These are phyloP conservation scores for Phlebiopsis flavidoalba DNA, from an alignment of 768 basidiomycete genomes.

Conservation along the genomic window DNA sequence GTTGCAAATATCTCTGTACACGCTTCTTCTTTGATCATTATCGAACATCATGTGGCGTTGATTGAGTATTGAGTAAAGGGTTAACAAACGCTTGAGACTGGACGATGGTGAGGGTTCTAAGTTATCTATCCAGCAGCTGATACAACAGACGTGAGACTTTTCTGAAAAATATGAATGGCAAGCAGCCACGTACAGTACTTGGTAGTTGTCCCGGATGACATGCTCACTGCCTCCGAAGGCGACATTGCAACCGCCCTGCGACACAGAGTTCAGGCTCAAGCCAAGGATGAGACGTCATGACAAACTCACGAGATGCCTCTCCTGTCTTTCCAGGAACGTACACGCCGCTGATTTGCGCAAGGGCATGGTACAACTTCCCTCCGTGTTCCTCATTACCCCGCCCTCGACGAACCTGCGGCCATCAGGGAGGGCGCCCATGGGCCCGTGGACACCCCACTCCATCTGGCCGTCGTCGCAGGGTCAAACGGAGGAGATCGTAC, in stretches of 20 bases:
- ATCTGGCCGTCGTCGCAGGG: conserved; percentile 53
- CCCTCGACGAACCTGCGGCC: conserved; percentile 39
- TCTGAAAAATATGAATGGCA: neutral
- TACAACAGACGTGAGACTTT: neutral
- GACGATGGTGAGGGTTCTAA: neutral
- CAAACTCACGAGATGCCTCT: conserved; percentile 54
- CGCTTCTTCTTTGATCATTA: neutral
- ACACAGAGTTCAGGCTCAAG: neutral
- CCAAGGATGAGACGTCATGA: neutral
- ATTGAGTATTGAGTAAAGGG: too few relatives aligned
- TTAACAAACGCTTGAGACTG: too few relatives aligned
- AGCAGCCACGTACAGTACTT: conserved; percentile 34
- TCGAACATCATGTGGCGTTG: neutral
- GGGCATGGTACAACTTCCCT: conserved; percentile 61
- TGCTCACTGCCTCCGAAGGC: conserved; percentile 36
- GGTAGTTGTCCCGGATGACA: conserved; percentile 33
- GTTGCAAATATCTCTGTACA: neutral
- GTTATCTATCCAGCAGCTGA: conserved; percentile 35
- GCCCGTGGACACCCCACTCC: conserved; percentile 67
- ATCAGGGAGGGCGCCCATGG: conserved; percentile 53
- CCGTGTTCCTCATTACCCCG: conserved; percentile 76
- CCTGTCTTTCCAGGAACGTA: conserved; percentile 73
- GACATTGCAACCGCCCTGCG: conserved; percentile 38
- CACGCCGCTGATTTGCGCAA: conserved; percentile 44
- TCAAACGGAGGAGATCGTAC: conserved; percentile 71